A percentile compares a stretch with the other conserved stretches of the same genome.
Conservation (phyloP, 78 protist species). For the Acrasis kona region DNA sequence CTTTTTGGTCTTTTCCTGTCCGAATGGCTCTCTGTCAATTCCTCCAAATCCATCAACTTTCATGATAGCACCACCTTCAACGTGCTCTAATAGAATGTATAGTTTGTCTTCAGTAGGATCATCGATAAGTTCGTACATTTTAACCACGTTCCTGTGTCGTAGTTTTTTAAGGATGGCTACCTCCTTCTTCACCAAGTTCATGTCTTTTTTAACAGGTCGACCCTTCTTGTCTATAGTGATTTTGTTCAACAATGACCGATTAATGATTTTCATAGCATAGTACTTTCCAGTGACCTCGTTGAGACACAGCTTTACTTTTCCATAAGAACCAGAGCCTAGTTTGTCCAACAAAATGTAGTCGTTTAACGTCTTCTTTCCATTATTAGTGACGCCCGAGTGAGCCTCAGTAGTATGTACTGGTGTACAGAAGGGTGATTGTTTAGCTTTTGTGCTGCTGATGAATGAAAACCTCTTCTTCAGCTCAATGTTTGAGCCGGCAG, state of each 20-base stretch:
- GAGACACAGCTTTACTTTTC: slow-evolving; percentile 13
- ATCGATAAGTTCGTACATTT: slow-evolving; percentile 20
- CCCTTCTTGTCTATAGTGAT: not conserved
- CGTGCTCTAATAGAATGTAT: slow-evolving; percentile 14
- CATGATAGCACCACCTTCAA: not conserved
- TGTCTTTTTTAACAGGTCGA: not conserved
- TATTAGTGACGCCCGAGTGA: no score
- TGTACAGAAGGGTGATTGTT: no score
- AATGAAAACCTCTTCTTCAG: no score
- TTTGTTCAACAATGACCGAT: not conserved
- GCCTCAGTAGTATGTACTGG: no score
- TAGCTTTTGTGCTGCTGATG: no score
- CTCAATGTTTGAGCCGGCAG: no score
- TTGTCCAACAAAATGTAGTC: slow-evolving; percentile 1
- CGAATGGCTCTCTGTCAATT: not conserved
- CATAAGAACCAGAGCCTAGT: slow-evolving; percentile 20
- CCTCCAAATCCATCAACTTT: no score
- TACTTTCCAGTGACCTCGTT: not conserved
- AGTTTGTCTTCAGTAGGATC: slow-evolving; percentile 15
- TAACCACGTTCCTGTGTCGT: slow-evolving; percentile 23
- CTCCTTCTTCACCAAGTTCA: slow-evolving; percentile 15
- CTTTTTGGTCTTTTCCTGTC: not conserved
- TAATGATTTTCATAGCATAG: slow-evolving; percentile 14
- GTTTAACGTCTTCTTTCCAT: slow-evolving; percentile 29
- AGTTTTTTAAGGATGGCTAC: slow-evolving; percentile 16